Evolutionary conservation across 2,329 filamentous ascomycete genomes (phyloP).

Genomic region (Hypoxylon sp.): DNA sequence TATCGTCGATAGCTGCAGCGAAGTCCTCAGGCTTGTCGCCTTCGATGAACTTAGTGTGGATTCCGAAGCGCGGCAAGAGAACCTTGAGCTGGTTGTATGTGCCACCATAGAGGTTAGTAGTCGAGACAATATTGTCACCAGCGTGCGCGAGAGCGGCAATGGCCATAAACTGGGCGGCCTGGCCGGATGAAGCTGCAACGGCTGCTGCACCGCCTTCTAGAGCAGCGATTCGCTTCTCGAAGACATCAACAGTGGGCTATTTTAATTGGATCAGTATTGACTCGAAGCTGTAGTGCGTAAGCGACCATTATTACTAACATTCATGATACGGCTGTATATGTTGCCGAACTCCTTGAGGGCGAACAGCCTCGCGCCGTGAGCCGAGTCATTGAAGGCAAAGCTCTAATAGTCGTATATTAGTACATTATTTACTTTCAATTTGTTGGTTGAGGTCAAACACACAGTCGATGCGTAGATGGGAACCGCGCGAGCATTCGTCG

Average conservation of each 20-base stretch:
- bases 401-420: slow-evolving; percentile 67
- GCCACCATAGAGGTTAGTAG: slow-evolving; percentile 91
- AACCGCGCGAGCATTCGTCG: slow-evolving; percentile 89
- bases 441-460: slow-evolving; percentile 28
- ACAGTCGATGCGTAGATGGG: slow-evolving; percentile 96
- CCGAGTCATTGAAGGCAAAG: slow-evolving; percentile 94
- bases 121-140: slow-evolving; percentile 94
- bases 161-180: slow-evolving; percentile 93
- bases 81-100: slow-evolving; percentile 99
- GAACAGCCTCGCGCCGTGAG: slow-evolving; percentile 94
- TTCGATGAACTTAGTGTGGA: slow-evolving; percentile 87
- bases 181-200: slow-evolving; percentile 86
- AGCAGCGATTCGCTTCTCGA: slow-evolving; percentile 96
- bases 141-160: slow-evolving; percentile 86
- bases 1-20: slow-evolving; percentile 86
- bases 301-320: slow-evolving; percentile 70
- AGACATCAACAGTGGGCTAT: slow-evolving; percentile 92
- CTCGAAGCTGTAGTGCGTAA: neutral
- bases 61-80: slow-evolving; percentile 86
- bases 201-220: slow-evolving; percentile 93
- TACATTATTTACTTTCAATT: neutral
- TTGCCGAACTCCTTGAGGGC: slow-evolving; percentile 97
- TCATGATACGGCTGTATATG: slow-evolving; percentile 97
- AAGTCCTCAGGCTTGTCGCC: slow-evolving; percentile 86
- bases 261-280: slow-evolving; percentile 11